Percentiles rank a stretch among this genome's conserved stretches.
Evolutionary conservation across 805 yeast genomes (phyloP).

Genomic region (Zygosaccharomyces siamensis): DNA sequence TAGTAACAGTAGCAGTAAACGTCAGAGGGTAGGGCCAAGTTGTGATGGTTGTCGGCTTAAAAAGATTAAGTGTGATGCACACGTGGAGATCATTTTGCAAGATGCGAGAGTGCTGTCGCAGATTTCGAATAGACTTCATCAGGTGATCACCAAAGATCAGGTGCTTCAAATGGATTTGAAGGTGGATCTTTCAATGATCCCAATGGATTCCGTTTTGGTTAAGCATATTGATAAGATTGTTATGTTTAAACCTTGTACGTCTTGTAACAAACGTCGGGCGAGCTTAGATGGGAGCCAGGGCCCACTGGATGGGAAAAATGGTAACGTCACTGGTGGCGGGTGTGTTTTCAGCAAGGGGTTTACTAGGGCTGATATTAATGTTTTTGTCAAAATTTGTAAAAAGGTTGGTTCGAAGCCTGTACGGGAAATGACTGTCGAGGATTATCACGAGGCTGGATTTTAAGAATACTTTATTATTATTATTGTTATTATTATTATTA

Average conservation of each 20-base stretch:
- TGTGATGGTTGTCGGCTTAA: slow-evolving; percentile 67
- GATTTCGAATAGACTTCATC: slow-evolving; percentile 22
- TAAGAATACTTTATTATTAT: slow-evolving; percentile 1
- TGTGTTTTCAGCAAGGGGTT: slow-evolving; percentile 59
- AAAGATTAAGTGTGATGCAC: slow-evolving; percentile 72
- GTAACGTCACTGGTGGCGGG: slow-evolving; percentile 30
- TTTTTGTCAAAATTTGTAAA: slow-evolving; percentile 19
- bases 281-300: slow-evolving; percentile 5
- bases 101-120: slow-evolving; percentile 21
- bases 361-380: slow-evolving; percentile 29
- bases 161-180: slow-evolving; percentile 3
- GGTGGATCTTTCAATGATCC: not conserved
- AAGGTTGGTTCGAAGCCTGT: slow-evolving; percentile 14
- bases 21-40: slow-evolving; percentile 71
- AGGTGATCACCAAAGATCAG: slow-evolving; percentile 18
- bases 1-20: slow-evolving; percentile 14
- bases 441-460: slow-evolving; percentile 22
- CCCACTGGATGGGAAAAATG: slow-evolving; percentile 15
- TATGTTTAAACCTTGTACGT: slow-evolving; percentile 51
- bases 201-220: slow-evolving; percentile 11
- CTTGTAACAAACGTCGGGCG: slow-evolving; percentile 39
- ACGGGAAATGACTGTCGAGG: slow-evolving; percentile 17
- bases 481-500: too few species aligned
- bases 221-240: slow-evolving; percentile 36
- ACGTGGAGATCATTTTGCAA: slow-evolving; percentile 40